Conservation (phyloP, 2,329 filamentous ascomycete species). For the Arthrinium phaeospermum region DNA sequence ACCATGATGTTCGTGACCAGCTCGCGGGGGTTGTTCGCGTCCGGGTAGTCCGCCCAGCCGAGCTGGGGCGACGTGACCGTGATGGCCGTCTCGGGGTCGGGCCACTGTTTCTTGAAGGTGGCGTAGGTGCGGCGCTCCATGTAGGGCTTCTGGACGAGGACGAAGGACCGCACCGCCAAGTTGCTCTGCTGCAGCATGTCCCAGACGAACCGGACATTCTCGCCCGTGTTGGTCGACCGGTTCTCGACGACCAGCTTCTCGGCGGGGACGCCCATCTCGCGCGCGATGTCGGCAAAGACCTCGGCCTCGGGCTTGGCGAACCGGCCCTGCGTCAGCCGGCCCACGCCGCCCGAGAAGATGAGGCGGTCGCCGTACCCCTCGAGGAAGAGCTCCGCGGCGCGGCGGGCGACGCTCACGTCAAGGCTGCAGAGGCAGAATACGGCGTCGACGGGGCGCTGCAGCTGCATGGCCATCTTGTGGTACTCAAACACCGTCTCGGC, state of each 20-base stretch:
- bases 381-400: conserved; percentile 49
- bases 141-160: conserved; percentile 55
- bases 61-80: conserved; percentile 48
- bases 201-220: conserved; percentile 52
- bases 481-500: conserved; percentile 50
- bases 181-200: conserved; percentile 39
- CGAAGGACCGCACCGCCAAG: conserved; percentile 38
- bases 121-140: conserved; percentile 54
- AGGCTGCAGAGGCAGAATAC: conserved; percentile 56
- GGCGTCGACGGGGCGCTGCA: conserved; percentile 43
- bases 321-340: conserved; percentile 45
- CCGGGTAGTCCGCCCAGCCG: conserved; percentile 47
- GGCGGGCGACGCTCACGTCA: conserved; percentile 49
- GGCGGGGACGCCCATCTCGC: conserved; percentile 45
- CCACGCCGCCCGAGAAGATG: conserved; percentile 51
- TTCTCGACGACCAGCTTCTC: conserved; percentile 47
- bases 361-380: conserved; percentile 43
- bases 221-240: conserved; percentile 50
- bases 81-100: conserved; percentile 40
- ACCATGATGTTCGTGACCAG: conserved; percentile 52
- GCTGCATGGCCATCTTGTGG: conserved; percentile 46
- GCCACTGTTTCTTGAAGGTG: conserved; percentile 54
- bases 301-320: conserved; percentile 50
- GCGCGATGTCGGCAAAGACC: conserved; percentile 48
- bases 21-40: conserved; percentile 47